Conservation (phyloP, 2,329 filamentous ascomycete genomes). For the Diaporthe sp. region DNA sequence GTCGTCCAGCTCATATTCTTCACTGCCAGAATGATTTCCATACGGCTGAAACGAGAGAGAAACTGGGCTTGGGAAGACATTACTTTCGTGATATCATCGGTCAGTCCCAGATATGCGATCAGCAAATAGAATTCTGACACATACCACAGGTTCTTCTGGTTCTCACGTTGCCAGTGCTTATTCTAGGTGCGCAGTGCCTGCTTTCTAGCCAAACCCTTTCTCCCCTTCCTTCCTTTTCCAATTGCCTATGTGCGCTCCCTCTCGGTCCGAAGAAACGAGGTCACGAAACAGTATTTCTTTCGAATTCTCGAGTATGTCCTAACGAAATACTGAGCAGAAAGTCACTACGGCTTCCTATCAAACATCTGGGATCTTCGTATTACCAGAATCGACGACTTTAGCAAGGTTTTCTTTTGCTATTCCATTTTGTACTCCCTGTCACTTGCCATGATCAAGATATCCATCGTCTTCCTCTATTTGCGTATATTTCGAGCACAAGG, state of each 20-base stretch:
- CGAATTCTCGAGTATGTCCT: neutral
- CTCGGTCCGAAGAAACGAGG: neutral
- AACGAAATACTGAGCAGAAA: neutral
- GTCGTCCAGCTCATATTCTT: neutral
- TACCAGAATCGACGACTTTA: neutral
- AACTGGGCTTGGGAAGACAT: conserved; percentile 10
- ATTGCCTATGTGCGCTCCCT: too few species aligned
- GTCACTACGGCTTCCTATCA: conserved; percentile 3
- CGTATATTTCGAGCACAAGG: conserved; percentile 9
- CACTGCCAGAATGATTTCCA: neutral
- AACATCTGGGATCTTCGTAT: conserved; percentile 4
- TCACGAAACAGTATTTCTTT: neutral
- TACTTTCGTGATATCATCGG: conserved; percentile 5
- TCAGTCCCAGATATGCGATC: neutral
- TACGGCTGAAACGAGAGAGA: neutral
- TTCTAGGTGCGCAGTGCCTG: neutral
- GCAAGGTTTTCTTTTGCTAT: conserved; percentile 7
- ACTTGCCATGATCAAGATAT: conserved; percentile 17
- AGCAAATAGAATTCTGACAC: neutral
- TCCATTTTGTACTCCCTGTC: conserved; percentile 9
- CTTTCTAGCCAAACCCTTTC: neutral
- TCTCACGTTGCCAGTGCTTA: conserved; percentile 6
- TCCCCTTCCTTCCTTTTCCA: neutral
- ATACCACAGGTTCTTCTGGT: neutral
- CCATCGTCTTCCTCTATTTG: conserved; percentile 5